phyloP scores from a whole-genome alignment of 441 rosid genomes.

The Populus hybrid region DNA sequence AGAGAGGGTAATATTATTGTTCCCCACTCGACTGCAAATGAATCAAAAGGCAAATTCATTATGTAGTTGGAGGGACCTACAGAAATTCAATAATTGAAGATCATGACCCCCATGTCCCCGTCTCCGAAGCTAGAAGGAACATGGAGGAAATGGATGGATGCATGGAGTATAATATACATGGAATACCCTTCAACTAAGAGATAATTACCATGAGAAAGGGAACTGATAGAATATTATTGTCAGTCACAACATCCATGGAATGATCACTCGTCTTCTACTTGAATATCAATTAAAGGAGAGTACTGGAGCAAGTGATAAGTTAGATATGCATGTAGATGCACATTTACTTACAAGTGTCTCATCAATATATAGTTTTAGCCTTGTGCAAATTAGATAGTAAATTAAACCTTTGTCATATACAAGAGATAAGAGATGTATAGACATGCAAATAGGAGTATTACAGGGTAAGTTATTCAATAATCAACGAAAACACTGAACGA shows the following conservation, averaged over 20 bases:
- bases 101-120: not conserved
- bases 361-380: not conserved
- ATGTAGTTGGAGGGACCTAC: constrained; percentile 8
- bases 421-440: too few relatives aligned
- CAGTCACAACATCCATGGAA: not conserved
- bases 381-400: too few relatives aligned
- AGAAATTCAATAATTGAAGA: not conserved
- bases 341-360: not conserved
- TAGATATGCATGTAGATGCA: not conserved
- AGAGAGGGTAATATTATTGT: not conserved
- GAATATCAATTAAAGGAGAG: not conserved
- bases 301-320: not conserved
- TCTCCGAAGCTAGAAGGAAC: not conserved
- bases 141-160: not conserved
- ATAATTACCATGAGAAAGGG: not conserved
- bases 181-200: not conserved
- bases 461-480: too few relatives aligned
- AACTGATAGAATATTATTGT: too few relatives aligned
- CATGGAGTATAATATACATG: too few relatives aligned
- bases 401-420: too few relatives aligned
- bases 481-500: too few relatives aligned
- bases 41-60: not conserved
- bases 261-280: not conserved
- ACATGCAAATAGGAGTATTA: too few relatives aligned
- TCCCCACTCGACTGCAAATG: not conserved